Percentiles rank a stretch among this genome's conserved stretches.
phyloP scores from a whole-genome alignment of 495 filamentous ascomycete species.

The Daldinia decipiens region DNA sequence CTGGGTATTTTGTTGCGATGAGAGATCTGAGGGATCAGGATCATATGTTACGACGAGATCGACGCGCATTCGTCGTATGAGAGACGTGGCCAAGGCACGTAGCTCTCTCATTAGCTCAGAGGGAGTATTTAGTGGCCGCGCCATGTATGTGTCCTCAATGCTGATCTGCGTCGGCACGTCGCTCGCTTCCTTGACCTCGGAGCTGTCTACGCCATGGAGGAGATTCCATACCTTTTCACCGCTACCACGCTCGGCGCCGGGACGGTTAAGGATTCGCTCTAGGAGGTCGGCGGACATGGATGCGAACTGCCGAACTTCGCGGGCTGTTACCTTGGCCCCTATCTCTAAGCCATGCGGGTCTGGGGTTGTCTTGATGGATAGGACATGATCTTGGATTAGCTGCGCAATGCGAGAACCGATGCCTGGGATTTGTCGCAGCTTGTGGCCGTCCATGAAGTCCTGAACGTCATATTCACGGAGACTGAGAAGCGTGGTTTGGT shows the following conservation, averaged over 20 bases:
- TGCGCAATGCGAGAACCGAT: conserved; percentile 83
- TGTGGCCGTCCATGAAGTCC: conserved; percentile 77
- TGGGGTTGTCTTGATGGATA: conserved; percentile 54
- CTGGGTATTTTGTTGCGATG: conserved; percentile 1
- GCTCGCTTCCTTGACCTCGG: conserved; percentile 74
- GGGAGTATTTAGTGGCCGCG: conserved; percentile 65
- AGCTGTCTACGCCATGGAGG: conserved; percentile 70
- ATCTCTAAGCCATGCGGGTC: conserved; percentile 58
- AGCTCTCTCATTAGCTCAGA: conserved; percentile 71
- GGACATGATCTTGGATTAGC: conserved; percentile 70
- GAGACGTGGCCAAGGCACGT: conserved; percentile 67
- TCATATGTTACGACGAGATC: conserved; percentile 72
- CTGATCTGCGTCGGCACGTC: conserved; percentile 87
- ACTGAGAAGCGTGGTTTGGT: conserved; percentile 82
- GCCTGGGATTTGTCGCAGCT: conserved; percentile 84
- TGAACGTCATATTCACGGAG: conserved; percentile 64
- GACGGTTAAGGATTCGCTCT: conserved; percentile 72
- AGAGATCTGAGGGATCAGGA: conserved; percentile 43
- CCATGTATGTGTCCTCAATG: conserved; percentile 88
- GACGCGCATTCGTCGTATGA: conserved; percentile 79
- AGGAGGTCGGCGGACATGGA: conserved; percentile 69
- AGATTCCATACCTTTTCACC: conserved; percentile 70
- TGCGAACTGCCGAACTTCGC: conserved; percentile 69
- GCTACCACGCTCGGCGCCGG: conserved; percentile 74
- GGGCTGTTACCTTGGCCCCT: conserved; percentile 66